Evolutionary conservation across 345 rosid species (phyloP), one percentile per base, ranked within the genome.

Genomic region (Arabidopsis arenosa): DNA sequence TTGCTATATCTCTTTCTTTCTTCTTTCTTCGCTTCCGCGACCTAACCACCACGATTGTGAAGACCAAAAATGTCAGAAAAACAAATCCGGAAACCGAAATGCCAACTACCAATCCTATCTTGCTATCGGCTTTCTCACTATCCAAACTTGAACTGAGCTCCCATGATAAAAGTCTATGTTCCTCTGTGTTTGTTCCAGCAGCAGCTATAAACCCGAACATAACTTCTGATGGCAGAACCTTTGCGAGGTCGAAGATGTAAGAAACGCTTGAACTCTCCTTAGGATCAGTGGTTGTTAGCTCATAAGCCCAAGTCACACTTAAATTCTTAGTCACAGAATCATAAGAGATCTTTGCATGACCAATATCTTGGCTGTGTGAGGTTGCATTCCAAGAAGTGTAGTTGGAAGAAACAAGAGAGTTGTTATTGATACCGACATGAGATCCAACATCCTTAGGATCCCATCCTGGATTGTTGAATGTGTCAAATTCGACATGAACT

Each of bases 161-260:
- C 86, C 87, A 83, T 0, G 83, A 77, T 1, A 61, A 9, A 30
- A 86, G 55, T 2, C 10, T 72, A 23, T 82, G 81, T 13, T 44
- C 14, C 48, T 72, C 79, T 2, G 13, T 17, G 6, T 2, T 2
- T 23, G 17, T 0, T 39, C 81, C 59, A 5, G 82, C 70, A 7
- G 84, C 73, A 1, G 87, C 87, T n/a, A 81, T 66, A 55, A 77
- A 82, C 8, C 89, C 87, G 0, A 86, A 9, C 7, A 49, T 72
- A 41, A 81, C 80, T 72, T 68, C 62, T 55, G 83, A 63, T 7
- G 85, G 83, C 9, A 84, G 73, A 74, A 80, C 67, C n/a, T 15
- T 53, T 37, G 36, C 70, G 2, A 86, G 66, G 74, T 84, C 84
- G 1, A 86, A 66, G 43, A 63, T 68, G 40, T 77, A 72, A 4